A percentile compares a stretch with the other conserved stretches of the same genome.
Evolutionary conservation across 352 stramenopile species (phyloP).

Genomic region (Phytophthora cryptogea): DNA sequence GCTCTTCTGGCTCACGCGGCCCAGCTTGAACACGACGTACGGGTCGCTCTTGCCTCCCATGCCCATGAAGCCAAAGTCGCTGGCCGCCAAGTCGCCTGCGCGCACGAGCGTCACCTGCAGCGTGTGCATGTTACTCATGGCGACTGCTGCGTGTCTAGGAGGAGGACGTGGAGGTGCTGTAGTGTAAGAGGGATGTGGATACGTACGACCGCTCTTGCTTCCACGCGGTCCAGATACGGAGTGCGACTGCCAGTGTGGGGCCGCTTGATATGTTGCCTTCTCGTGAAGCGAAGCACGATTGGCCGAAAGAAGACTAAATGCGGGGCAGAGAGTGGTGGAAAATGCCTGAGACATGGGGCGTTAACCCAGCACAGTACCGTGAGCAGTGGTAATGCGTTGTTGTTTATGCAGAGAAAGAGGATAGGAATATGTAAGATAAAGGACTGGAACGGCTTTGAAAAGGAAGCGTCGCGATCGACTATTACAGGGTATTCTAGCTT

Average conservation of each 20-base stretch:
- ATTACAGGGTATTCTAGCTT: too few species aligned
- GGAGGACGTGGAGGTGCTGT: too few species aligned
- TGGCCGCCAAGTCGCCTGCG: conserved; percentile 53
- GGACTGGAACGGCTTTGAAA: too few species aligned
- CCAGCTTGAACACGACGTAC: conserved; percentile 71
- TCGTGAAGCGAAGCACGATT: conserved; percentile 14
- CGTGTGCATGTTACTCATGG: conserved; percentile 52
- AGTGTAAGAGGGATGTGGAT: too few species aligned
- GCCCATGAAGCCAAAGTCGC: conserved; percentile 70
- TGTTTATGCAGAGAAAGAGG: not conserved
- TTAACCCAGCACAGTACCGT: not conserved
- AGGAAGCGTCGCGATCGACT: too few species aligned
- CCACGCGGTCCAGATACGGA: conserved; percentile 27
- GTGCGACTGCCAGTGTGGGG: conserved; percentile 30
- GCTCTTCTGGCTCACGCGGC: conserved; percentile 51
- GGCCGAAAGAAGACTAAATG: not conserved
- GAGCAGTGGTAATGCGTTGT: too few species aligned
- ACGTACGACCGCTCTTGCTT: conserved; percentile 1
- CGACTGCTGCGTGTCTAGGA: not conserved
- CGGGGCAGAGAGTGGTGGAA: conserved; percentile 1
- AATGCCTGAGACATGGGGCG: not conserved
- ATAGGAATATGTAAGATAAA: not conserved
- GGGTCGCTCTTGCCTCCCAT: conserved; percentile 79
- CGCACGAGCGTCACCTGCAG: conserved; percentile 61
- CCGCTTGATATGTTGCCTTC: conserved; percentile 28